Conservation (phyloP, 352 stramenopile species). For the Halophytophthora polymorphica region DNA sequence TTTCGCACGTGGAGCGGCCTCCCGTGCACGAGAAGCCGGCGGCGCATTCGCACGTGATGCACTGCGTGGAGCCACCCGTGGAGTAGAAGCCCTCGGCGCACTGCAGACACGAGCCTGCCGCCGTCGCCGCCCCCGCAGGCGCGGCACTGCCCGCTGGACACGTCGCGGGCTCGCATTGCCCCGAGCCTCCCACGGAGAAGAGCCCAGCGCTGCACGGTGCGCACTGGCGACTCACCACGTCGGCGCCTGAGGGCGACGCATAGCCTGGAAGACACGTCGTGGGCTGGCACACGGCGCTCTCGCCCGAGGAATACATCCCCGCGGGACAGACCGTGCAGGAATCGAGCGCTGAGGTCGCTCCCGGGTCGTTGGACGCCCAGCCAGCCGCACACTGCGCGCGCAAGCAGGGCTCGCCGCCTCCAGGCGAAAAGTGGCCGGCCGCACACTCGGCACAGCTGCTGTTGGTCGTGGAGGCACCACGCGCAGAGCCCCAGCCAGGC, state of each 20-base stretch:
- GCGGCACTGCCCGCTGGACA: constrained; percentile 35
- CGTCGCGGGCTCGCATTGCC: constrained; percentile 31
- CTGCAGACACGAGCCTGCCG: constrained; percentile 25
- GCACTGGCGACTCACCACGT: constrained; percentile 39
- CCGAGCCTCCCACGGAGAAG: constrained; percentile 31
- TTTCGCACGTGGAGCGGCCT: constrained; percentile 28
- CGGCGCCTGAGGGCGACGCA: constrained; percentile 34
- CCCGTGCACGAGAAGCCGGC: constrained; percentile 24
- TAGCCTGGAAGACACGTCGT: constrained; percentile 34
- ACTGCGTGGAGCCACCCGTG: constrained; percentile 42
- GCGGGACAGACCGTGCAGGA: constrained; percentile 29
- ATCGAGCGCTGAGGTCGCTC: constrained; percentile 29
- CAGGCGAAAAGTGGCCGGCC: constrained; percentile 34
- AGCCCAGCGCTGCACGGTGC: constrained; percentile 30
- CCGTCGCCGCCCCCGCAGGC: constrained; percentile 24
- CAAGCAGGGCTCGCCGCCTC: constrained; percentile 24
- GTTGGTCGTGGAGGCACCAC: constrained; percentile 23
- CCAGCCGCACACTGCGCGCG: constrained; percentile 25
- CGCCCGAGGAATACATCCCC: constrained; percentile 33
- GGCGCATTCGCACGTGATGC: constrained; percentile 36
- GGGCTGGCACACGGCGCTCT: constrained; percentile 17
- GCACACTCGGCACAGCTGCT: constrained; percentile 27
- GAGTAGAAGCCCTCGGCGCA: constrained; percentile 50
- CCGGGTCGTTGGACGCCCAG: constrained; percentile 25
- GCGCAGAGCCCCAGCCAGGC: constrained; percentile 27